Conservation (phyloP, 2,329 filamentous ascomycete genomes). For the Tolypocladium pustulatum region DNA sequence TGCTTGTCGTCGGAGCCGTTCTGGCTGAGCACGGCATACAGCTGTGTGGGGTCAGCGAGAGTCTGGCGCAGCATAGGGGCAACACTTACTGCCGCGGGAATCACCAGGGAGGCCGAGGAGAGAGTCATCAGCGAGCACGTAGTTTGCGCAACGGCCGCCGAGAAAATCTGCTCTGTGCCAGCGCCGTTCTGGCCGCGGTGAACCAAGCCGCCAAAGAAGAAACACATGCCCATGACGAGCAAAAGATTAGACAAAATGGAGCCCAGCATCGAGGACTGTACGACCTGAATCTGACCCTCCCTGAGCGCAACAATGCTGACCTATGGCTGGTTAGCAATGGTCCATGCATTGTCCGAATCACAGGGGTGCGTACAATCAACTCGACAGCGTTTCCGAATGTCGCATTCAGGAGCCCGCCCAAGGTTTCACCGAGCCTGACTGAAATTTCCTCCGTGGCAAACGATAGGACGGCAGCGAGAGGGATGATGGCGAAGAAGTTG, state of each 20-base stretch:
- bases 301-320: slow-evolving; percentile 85
- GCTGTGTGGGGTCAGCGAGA: slow-evolving; percentile 21
- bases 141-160: slow-evolving; percentile 67
- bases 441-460: slow-evolving; percentile 73
- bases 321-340: slow-evolving; percentile 29
- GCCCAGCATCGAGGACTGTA: slow-evolving; percentile 96
- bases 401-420: slow-evolving; percentile 65
- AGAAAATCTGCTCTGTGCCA: slow-evolving; percentile 60
- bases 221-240: slow-evolving; percentile 74
- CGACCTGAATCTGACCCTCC: slow-evolving; percentile 81
- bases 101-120: slow-evolving; percentile 66
- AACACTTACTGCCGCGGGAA: slow-evolving; percentile 53
- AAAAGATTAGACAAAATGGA: slow-evolving; percentile 92
- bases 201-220: slow-evolving; percentile 62
- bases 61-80: not conserved
- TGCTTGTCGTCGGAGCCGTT: slow-evolving; percentile 28
- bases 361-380: slow-evolving; percentile 49
- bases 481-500: slow-evolving; percentile 75
- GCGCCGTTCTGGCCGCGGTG: slow-evolving; percentile 46
- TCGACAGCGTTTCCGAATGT: slow-evolving; percentile 76
- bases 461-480: slow-evolving; percentile 61
- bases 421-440: slow-evolving; percentile 58
- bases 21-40: slow-evolving; percentile 54
- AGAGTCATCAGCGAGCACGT: slow-evolving; percentile 66
- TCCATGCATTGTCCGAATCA: no score